Percentiles rank a stretch among this genome's conserved stretches.
These are phyloP conservation scores for Pyrenophora tritici-repentis DNA, from an alignment of 2,329 filamentous ascomycete species.

Conservation along the genomic window DNA sequence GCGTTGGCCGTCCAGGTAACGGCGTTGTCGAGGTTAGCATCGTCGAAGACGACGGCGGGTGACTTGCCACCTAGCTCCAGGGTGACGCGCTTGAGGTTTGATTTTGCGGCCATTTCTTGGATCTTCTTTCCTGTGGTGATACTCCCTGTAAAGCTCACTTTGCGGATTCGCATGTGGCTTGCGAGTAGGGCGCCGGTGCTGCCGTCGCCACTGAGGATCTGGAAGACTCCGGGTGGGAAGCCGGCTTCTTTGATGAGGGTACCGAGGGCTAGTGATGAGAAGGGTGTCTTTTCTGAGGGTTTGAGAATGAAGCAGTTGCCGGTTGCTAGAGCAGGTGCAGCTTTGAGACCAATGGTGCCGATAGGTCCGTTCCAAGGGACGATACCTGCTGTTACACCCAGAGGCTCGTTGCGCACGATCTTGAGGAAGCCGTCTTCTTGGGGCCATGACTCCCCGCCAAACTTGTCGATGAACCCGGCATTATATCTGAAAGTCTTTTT, in stretches of 20 bases:
- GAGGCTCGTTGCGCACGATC: slow-evolving; percentile 50
- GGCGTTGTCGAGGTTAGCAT: slow-evolving; percentile 51
- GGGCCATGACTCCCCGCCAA: slow-evolving; percentile 45
- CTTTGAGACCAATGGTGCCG: slow-evolving; percentile 46
- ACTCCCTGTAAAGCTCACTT: slow-evolving; percentile 51
- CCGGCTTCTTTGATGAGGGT: slow-evolving; percentile 44
- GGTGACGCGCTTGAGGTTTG: slow-evolving; percentile 51
- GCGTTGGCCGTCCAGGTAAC: slow-evolving; percentile 43
- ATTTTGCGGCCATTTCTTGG: slow-evolving; percentile 48
- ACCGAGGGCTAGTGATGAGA: slow-evolving; percentile 41
- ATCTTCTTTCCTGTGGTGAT: slow-evolving; percentile 48
- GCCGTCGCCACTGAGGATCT: slow-evolving; percentile 47
- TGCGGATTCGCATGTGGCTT: slow-evolving; percentile 47
- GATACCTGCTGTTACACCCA: slow-evolving; percentile 51
- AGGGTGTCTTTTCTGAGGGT: slow-evolving; percentile 45
- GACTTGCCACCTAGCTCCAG: slow-evolving; percentile 54
- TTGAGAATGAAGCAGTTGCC: slow-evolving; percentile 47
- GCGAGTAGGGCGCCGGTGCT: slow-evolving; percentile 46
- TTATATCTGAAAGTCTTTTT: slow-evolving; percentile 43
- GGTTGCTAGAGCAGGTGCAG: slow-evolving; percentile 43
- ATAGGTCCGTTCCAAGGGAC: slow-evolving; percentile 51
- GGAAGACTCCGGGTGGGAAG: slow-evolving; percentile 50
- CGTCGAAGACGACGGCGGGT: slow-evolving; percentile 53
- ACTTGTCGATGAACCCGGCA: slow-evolving; percentile 43
- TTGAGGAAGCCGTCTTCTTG: slow-evolving; percentile 55